These are phyloP conservation scores for Rhizophora apiculata DNA, from an alignment of 345 rosid species.

Conservation along the genomic window DNA sequence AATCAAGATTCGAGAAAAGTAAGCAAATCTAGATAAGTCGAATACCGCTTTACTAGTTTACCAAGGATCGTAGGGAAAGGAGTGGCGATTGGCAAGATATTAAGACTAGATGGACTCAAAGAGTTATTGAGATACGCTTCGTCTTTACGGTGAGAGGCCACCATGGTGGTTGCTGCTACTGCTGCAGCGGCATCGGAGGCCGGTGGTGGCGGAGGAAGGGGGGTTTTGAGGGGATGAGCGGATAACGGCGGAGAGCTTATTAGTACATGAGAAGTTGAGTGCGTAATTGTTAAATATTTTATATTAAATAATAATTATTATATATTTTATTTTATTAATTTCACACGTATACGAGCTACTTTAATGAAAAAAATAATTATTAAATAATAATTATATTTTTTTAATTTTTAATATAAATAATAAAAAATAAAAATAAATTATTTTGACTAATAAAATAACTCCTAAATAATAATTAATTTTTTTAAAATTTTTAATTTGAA, in stretches of 20 bases:
- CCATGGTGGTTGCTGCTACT: constrained; percentile 47
- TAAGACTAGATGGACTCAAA: constrained; percentile 64
- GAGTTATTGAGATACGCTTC: constrained; percentile 52
- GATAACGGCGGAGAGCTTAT: constrained; percentile 10
- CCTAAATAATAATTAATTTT: no score
- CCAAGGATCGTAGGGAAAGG: constrained; percentile 70
- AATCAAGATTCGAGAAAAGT: not conserved
- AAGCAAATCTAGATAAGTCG: no score
- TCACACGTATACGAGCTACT: no score
- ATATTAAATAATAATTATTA: no score
- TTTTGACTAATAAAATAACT: no score
- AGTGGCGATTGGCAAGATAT: constrained; percentile 51
- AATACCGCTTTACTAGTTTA: constrained; percentile 12
- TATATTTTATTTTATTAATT: no score
- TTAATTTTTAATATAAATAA: no score
- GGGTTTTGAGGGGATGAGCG: constrained; percentile 9
- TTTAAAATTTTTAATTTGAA: no score
- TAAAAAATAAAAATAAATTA: no score
- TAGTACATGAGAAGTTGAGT: constrained; percentile 7
- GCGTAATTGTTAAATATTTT: not conserved
- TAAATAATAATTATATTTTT: no score
- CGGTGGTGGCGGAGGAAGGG: constrained; percentile 10
- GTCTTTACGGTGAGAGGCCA: constrained; percentile 45
- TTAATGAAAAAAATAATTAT: no score
- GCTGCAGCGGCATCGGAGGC: constrained; percentile 20